Percentiles rank a stretch among this genome's conserved stretches.
These are phyloP conservation scores for Tolypocladium album DNA, from an alignment of 2,329 filamentous ascomycete species.

Conservation along the genomic window DNA sequence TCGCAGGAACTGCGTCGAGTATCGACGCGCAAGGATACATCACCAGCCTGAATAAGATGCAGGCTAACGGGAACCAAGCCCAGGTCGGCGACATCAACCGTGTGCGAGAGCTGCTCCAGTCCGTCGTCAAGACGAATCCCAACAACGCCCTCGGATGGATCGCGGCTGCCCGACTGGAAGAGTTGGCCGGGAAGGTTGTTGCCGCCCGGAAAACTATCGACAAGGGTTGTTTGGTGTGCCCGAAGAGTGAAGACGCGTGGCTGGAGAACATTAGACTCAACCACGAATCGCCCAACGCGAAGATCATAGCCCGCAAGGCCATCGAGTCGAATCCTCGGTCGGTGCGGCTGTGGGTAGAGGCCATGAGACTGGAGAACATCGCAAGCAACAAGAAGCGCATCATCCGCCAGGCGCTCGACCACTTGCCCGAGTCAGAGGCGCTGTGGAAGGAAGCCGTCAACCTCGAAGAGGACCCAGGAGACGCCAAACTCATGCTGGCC, in stretches of 20 bases:
- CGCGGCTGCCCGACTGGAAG: constrained; percentile 83
- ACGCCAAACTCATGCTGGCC: constrained; percentile 79
- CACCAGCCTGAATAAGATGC: constrained; percentile 76
- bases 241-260: constrained; percentile 92
- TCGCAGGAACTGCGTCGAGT: constrained; percentile 72
- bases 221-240: constrained; percentile 80
- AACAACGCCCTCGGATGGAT: constrained; percentile 95
- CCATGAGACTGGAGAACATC: constrained; percentile 83
- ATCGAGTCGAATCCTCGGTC: constrained; percentile 87
- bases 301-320: constrained; percentile 86
- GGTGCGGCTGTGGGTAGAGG: constrained; percentile 86
- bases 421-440: constrained; percentile 86
- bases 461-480: constrained; percentile 78
- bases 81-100: constrained; percentile 93
- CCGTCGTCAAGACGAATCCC: constrained; percentile 93
- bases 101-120: constrained; percentile 84
- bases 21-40: constrained; percentile 95
- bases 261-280: constrained; percentile 91
- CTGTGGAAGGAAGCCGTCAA: constrained; percentile 99
- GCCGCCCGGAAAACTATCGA: constrained; percentile 82
- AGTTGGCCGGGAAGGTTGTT: constrained; percentile 83
- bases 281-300: constrained; percentile 75
- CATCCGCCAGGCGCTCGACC: constrained; percentile 79
- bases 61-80: constrained; percentile 67
- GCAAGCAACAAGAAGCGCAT: constrained; percentile 83